Evolutionary conservation across 768 basidiomycete genomes (phyloP), one percentile per base, ranked within the genome.

Genomic region (Fomitopsis serialis): DNA sequence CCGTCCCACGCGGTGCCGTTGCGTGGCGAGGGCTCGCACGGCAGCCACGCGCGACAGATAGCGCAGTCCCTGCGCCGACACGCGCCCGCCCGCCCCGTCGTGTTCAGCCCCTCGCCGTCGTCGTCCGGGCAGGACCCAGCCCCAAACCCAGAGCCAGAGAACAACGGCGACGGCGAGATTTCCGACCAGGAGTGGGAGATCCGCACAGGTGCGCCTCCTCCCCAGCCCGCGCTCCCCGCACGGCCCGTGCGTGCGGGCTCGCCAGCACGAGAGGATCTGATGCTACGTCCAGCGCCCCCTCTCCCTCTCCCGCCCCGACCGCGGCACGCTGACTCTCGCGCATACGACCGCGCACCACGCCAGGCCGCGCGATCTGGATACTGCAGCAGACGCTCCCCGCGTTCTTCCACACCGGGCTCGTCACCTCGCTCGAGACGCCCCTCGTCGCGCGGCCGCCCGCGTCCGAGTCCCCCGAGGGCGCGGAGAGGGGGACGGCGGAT

Each of bases 151-250:
- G 49, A 50, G 10, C 49, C 53, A 2, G 37, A 23, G 9, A 25
- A 29, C n/a, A 45, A 52, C 0, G 27, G 43, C 2, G 50, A 42
- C 2, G 44, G 56, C 10, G 57, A 74, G 56, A 61, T 89, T 8
- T 78, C 85, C 1, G 89, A 91, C 65, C 72, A 75, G 7, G 89
- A 91, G 60, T 91, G 88, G 88, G 81, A 88, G 62, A 75, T 89
- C 47, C 81, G 86, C 23, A 87, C 86, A 61, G 87, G 89, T 85
- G 54, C 35, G 69, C 60, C 42, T 47, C 34, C 5, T 40, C 15
- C 15, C 6, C 45, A 45, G 23, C 53, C 40, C 34, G 23, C 36
- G 52, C 45, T 50, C 35, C 55, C 40, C 15, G 43, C 29, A 19
- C 45, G 58, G 43, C 29, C 23, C 45, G 58, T 53, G 45, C 22